Percentiles rank a stretch among this genome's conserved stretches.
These are phyloP conservation scores for Apiospora pterosperma DNA, from an alignment of 2,329 filamentous ascomycete species.

Conservation along the genomic window DNA sequence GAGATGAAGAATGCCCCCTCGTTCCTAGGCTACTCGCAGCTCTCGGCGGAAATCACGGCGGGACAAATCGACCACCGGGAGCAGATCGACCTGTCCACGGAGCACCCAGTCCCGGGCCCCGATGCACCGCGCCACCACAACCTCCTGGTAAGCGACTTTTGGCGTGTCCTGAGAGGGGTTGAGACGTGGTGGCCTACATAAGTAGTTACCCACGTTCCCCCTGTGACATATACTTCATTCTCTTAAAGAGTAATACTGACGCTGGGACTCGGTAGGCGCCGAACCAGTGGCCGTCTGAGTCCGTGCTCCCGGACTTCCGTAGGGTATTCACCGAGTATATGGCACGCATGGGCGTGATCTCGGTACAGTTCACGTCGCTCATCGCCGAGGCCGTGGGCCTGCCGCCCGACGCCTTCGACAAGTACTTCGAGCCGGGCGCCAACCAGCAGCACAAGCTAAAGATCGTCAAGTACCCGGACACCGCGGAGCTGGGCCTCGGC, in stretches of 20 bases:
- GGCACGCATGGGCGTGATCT: slow-evolving; percentile 67
- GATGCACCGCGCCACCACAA: slow-evolving; percentile 69
- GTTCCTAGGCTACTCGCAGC: slow-evolving; percentile 67
- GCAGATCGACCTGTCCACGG: slow-evolving; percentile 82
- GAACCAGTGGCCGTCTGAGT: slow-evolving; percentile 72
- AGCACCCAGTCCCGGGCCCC: slow-evolving; percentile 62
- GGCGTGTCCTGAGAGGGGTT: too few relatives aligned
- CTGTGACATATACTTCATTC: too few relatives aligned
- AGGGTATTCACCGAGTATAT: slow-evolving; percentile 73
- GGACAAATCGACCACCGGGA: slow-evolving; percentile 76
- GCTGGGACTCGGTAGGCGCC: too few relatives aligned
- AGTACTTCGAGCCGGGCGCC: slow-evolving; percentile 65
- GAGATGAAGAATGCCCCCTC: slow-evolving; percentile 73
- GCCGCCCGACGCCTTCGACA: slow-evolving; percentile 64
- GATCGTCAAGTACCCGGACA: slow-evolving; percentile 82
- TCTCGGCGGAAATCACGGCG: slow-evolving; percentile 69
- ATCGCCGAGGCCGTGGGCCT: slow-evolving; percentile 82
- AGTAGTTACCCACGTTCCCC: too few relatives aligned
- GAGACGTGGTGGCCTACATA: too few relatives aligned
- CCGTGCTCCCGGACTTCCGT: slow-evolving; percentile 64
- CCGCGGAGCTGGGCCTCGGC: slow-evolving; percentile 49
- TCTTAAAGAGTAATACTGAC: too few relatives aligned
- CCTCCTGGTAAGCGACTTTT: too few relatives aligned
- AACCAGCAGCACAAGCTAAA: slow-evolving; percentile 82
- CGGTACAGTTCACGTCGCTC: slow-evolving; percentile 70